phyloP scores from a whole-genome alignment of 148 eudicot genomes.

The Selenicereus undatus region DNA sequence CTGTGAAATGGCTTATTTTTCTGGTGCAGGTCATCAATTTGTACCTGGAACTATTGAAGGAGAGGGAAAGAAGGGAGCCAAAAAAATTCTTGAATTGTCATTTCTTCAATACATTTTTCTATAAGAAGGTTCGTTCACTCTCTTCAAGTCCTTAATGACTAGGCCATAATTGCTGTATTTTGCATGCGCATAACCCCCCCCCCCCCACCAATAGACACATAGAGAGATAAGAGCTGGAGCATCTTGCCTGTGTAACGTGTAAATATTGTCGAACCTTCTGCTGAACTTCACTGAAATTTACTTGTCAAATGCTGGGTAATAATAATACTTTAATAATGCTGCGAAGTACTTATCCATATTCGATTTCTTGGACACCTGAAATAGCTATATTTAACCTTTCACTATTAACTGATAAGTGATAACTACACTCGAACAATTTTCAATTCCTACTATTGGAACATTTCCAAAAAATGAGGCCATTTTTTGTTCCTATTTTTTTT shows the following conservation, averaged over 20 bases:
- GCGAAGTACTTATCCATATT: background rate
- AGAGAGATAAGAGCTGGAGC: background rate
- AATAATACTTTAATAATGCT: too few species aligned
- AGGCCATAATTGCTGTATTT: background rate
- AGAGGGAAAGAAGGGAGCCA: constrained; percentile 90
- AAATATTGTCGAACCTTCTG: background rate
- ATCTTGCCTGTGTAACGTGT: background rate
- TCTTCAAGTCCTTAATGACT: background rate
- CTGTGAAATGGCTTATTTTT: constrained; percentile 4
- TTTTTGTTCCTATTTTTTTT: too few species aligned
- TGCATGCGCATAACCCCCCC: too few species aligned
- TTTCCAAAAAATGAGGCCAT: background rate
- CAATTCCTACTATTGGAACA: background rate
- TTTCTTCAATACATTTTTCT: constrained; percentile 94
- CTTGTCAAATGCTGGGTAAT: background rate
- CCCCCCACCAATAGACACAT: background rate
- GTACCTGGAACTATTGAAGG: constrained; percentile 82
- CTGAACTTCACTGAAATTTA: background rate
- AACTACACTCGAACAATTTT: background rate
- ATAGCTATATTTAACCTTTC: background rate
- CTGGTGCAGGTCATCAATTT: constrained; percentile 75
- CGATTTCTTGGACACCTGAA: background rate
- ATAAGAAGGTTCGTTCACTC: constrained; percentile 73
- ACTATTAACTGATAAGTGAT: background rate
- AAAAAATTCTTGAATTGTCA: constrained; percentile 82